Evolutionary conservation across 768 basidiomycete species (phyloP).

Genomic region (Suillus plorans): DNA sequence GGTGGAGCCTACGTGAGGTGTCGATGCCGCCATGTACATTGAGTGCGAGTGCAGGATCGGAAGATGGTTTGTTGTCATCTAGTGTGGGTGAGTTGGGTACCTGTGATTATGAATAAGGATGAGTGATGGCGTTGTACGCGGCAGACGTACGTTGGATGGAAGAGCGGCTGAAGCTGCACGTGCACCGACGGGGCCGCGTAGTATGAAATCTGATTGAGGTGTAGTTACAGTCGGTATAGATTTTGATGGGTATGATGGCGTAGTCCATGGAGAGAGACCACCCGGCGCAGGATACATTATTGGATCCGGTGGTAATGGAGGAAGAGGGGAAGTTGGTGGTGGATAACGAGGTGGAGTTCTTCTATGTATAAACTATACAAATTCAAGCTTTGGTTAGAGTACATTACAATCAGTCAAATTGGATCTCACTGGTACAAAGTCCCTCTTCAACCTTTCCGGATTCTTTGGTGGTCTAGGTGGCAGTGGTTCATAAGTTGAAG

Average conservation of each 20-base stretch:
- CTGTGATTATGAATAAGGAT: not conserved
- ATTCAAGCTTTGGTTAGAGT: too few relatives aligned
- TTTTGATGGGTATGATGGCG: not conserved
- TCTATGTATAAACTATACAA: not conserved
- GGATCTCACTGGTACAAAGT: not conserved
- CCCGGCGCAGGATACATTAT: not conserved
- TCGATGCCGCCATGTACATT: conserved; percentile 27
- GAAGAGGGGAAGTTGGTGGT: conserved; percentile 1
- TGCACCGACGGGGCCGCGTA: not conserved
- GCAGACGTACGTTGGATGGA: not conserved
- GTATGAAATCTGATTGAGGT: not conserved
- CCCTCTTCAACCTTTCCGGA: not conserved
- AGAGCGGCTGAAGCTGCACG: not conserved
- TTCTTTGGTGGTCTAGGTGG: not conserved
- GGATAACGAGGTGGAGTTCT: not conserved
- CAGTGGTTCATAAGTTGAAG: not conserved
- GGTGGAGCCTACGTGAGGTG: conserved; percentile 46
- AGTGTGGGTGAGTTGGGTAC: not conserved
- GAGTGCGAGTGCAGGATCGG: conserved; percentile 14
- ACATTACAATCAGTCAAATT: too few relatives aligned
- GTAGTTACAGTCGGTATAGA: not conserved
- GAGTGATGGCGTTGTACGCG: not conserved
- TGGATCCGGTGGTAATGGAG: not conserved
- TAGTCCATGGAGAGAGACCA: not conserved
- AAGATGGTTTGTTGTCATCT: too few relatives aligned